phyloP scores from a whole-genome alignment of 805 yeast species.

The Candida ipomoeae region DNA sequence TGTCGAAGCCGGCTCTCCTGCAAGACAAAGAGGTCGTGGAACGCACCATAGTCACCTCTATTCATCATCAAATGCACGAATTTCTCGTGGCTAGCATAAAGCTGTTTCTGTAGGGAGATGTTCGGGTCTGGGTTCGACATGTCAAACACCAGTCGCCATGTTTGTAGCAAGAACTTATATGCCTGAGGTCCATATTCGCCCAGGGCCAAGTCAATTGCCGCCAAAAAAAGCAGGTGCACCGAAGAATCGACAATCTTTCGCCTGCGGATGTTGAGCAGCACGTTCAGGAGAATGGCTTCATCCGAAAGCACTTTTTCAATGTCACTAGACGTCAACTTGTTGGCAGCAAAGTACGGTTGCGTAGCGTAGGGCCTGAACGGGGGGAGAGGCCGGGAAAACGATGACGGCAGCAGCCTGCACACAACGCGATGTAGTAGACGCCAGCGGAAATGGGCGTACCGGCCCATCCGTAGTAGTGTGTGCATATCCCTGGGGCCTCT shows the following conservation, averaged over 20 bases:
- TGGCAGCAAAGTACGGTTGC: conserved; percentile 2
- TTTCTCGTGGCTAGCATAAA: conserved; percentile 19
- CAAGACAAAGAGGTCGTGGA: conserved; percentile 12
- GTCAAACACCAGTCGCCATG: conserved; percentile 24
- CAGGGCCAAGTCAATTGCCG: conserved; percentile 23
- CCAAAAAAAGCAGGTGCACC: conserved; percentile 18
- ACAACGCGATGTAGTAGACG: neutral
- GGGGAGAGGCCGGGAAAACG: neutral
- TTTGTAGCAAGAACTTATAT: conserved; percentile 18
- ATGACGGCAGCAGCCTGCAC: neutral
- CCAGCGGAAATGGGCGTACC: neutral
- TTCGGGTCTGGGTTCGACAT: neutral
- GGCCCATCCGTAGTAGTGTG: neutral
- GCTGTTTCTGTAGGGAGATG: neutral
- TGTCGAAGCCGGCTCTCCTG: neutral
- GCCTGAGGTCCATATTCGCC: conserved; percentile 17
- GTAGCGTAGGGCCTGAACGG: neutral
- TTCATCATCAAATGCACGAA: conserved; percentile 29
- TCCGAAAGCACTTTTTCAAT: conserved; percentile 13
- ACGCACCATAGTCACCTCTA: conserved; percentile 21
- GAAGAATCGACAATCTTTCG: conserved; percentile 9
- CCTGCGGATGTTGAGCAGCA: conserved; percentile 2
- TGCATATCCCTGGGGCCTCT: neutral
- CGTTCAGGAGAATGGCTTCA: conserved; percentile 2
- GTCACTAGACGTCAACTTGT: conserved; percentile 4